Conservation (phyloP, 2,329 filamentous ascomycete genomes). For the Trichoderma polysporum region DNA sequence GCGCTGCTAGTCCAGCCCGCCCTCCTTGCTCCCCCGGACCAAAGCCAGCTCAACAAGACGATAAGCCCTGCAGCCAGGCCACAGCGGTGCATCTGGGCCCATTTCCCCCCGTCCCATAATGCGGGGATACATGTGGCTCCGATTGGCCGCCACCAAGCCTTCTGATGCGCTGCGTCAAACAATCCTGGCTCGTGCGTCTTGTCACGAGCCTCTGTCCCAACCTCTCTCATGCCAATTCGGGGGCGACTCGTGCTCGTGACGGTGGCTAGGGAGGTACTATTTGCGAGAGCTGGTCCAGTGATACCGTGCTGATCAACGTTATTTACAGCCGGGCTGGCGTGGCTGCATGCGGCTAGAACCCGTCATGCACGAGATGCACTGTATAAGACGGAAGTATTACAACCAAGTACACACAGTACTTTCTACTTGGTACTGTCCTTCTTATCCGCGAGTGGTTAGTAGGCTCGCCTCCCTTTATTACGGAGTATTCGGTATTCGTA, state of each 20-base stretch:
- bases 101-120: constrained; percentile 18
- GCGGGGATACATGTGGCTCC: constrained; percentile 18
- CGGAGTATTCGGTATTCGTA: neutral
- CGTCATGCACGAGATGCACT: constrained; percentile 8
- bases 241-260: constrained; percentile 21
- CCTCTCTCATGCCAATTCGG: constrained; percentile 8
- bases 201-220: constrained; percentile 18
- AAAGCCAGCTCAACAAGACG: constrained; percentile 14
- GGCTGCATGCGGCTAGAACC: constrained; percentile 8
- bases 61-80: constrained; percentile 19
- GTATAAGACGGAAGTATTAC: neutral
- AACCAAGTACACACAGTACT: neutral
- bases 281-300: constrained; percentile 15
- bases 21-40: constrained; percentile 13
- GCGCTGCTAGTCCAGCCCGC: neutral
- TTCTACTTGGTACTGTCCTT: no score
- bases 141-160: constrained; percentile 14
- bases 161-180: constrained; percentile 19
- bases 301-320: constrained; percentile 17
- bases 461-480: no score
- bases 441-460: no score
- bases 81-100: constrained; percentile 11
- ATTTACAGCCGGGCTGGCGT: constrained; percentile 14
- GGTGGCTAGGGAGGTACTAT: neutral
- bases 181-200: constrained; percentile 20